Evolutionary conservation across 2,329 filamentous ascomycete species (phyloP).

Genomic region (Penicillium sp.): DNA sequence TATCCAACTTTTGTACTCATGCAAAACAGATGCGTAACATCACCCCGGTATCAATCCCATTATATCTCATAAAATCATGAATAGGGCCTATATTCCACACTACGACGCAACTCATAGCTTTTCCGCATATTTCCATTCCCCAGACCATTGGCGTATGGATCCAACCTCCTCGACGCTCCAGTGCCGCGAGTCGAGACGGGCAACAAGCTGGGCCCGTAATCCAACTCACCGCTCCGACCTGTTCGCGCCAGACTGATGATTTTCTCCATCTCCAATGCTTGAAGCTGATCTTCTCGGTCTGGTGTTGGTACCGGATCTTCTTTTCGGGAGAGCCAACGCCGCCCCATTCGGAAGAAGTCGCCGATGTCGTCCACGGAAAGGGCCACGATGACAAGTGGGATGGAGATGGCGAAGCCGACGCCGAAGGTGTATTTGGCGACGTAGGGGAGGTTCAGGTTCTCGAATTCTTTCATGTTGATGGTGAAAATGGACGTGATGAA

Average conservation of each 20-base stretch:
- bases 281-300: slow-evolving; percentile 7
- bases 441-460: slow-evolving; percentile 47
- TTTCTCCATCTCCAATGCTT: slow-evolving; percentile 28
- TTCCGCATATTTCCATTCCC: slow-evolving; percentile 9
- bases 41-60: neutral
- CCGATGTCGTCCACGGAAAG: slow-evolving; percentile 47
- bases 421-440: slow-evolving; percentile 58
- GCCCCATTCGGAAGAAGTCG: slow-evolving; percentile 27
- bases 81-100: slow-evolving; percentile 15
- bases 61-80: slow-evolving; percentile 16
- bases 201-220: slow-evolving; percentile 26
- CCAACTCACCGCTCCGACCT: slow-evolving; percentile 25
- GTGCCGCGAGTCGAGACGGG: slow-evolving; percentile 29
- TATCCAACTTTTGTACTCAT: slow-evolving; percentile 7
- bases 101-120: slow-evolving; percentile 19
- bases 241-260: slow-evolving; percentile 25
- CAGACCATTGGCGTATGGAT: slow-evolving; percentile 11
- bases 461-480: slow-evolving; percentile 53
- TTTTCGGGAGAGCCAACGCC: slow-evolving; percentile 24
- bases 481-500: slow-evolving; percentile 58
- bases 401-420: slow-evolving; percentile 54
- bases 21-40: neutral
- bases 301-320: neutral
- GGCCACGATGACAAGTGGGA: slow-evolving; percentile 50
- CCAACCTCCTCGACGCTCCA: slow-evolving; percentile 6